Conservation (phyloP, 169 alveolate genomes). For the Cardiosporidium cionae region DNA sequence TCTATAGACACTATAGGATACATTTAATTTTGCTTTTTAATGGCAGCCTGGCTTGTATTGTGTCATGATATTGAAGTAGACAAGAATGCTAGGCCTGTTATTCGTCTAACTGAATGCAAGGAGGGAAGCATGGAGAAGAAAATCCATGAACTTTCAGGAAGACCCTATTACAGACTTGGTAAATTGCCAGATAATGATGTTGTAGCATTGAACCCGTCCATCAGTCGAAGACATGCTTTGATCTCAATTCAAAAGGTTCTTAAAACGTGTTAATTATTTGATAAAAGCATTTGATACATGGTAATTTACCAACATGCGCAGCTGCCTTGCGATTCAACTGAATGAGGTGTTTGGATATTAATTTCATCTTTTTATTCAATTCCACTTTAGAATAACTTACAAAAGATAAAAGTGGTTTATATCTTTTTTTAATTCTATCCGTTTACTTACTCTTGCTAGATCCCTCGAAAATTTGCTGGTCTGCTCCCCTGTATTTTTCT, state of each 20-base stretch:
- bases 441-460: no score
- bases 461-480: no score
- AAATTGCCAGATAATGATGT: constrained; percentile 36
- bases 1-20: no score
- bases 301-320: background rate
- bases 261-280: no score
- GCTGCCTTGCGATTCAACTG: background rate
- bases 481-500: no score
- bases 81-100: constrained; percentile 11
- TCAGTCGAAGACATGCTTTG: constrained; percentile 24
- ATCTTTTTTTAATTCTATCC: background rate
- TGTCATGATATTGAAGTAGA: constrained; percentile 33
- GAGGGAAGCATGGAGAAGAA: constrained; percentile 17
- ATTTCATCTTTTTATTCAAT: background rate
- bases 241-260: constrained; percentile 11
- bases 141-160: constrained; percentile 13
- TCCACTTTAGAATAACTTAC: background rate
- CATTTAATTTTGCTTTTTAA: no score
- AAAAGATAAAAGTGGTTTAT: background rate
- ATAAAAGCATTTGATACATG: no score
- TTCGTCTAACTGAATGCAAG: constrained; percentile 14
- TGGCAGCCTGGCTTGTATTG: constrained; percentile 31
- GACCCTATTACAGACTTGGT: constrained; percentile 30
- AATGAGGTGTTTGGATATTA: background rate
- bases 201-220: constrained; percentile 30